phyloP scores from a whole-genome alignment of 257 asterid genomes.

The Solanum chilense region DNA sequence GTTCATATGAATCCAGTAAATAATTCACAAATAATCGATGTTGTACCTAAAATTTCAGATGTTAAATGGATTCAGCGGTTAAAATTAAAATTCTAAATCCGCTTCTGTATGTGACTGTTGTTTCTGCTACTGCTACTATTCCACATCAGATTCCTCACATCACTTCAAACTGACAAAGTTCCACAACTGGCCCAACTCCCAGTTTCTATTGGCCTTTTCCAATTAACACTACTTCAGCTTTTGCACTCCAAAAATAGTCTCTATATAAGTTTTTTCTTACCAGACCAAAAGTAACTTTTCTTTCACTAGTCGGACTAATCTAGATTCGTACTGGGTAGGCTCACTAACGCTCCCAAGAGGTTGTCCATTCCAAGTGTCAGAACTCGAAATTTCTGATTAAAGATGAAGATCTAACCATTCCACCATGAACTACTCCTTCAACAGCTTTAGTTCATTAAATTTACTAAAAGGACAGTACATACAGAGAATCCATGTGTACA shows the following conservation, averaged over 20 bases:
- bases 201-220: background rate
- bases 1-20: background rate
- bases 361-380: background rate
- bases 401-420: too few species aligned
- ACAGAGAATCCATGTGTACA: background rate
- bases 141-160: conserved; percentile 46
- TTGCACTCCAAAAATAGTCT: background rate
- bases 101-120: background rate
- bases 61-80: background rate
- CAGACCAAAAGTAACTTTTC: background rate
- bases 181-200: background rate
- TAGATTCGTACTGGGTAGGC: background rate
- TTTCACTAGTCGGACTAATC: background rate
- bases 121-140: background rate
- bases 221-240: background rate
- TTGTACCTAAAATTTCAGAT: background rate
- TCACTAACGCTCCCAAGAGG: background rate
- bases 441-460: background rate
- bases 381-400: background rate
- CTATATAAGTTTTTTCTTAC: background rate
- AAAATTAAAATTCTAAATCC: background rate
- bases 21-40: background rate
- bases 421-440: background rate
- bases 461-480: background rate
- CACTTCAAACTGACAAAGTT: conserved; percentile 35